Evolutionary conservation across 495 filamentous ascomycete species (phyloP).

Genomic region (Hypoxylon crocopeplum): DNA sequence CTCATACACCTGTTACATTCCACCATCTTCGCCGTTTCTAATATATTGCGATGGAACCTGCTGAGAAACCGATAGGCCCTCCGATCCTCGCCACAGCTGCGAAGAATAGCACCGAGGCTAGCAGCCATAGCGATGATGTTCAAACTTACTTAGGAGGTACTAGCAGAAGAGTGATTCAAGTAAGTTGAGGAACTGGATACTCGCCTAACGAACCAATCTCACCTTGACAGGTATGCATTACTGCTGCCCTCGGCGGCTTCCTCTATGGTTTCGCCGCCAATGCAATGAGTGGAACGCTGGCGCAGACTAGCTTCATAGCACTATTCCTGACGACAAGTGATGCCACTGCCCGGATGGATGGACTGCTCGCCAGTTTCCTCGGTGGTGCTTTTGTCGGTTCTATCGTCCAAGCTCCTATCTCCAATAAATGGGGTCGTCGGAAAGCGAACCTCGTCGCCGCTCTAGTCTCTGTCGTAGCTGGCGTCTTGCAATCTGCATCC

Average conservation of each 20-base stretch:
- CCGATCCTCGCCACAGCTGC: neutral
- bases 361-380: neutral
- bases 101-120: neutral
- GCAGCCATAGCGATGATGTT: neutral
- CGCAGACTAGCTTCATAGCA: constrained; percentile 1
- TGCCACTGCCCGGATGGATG: constrained; percentile 1
- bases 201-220: neutral
- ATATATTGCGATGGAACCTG: no score
- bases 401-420: constrained; percentile 1
- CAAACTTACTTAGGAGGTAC: neutral
- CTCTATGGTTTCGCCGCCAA: constrained; percentile 8
- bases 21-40: no score
- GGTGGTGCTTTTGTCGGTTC: constrained; percentile 4
- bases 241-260: constrained; percentile 2
- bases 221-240: neutral
- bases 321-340: neutral
- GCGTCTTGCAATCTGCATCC: constrained; percentile 28
- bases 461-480: constrained; percentile 13
- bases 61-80: no score
- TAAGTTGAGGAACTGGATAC: neutral
- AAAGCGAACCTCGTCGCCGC: neutral
- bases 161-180: constrained; percentile 1
- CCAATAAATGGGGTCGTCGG: constrained; percentile 1
- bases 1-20: no score
- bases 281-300: constrained; percentile 5